Evolutionary conservation across 768 basidiomycete species (phyloP).

Genomic region (Amanita pallidorosea): DNA sequence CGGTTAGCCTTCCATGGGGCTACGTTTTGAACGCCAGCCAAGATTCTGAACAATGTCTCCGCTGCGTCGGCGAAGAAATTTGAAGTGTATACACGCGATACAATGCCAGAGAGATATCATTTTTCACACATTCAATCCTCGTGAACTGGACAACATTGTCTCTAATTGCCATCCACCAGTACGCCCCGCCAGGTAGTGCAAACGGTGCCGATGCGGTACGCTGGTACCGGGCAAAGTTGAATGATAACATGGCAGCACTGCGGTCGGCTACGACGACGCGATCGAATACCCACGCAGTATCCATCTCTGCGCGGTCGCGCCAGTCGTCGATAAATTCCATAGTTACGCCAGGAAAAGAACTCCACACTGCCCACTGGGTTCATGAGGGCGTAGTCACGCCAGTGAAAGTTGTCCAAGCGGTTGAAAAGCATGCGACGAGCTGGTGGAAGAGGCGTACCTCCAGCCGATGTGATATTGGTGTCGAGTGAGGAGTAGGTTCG

Average conservation of each 20-base stretch:
- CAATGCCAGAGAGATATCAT: conserved; percentile 78
- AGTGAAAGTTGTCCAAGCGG: conserved; percentile 62
- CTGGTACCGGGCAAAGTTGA: conserved; percentile 56
- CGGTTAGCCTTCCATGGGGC: conserved; percentile 85
- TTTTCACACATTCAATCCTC: conserved; percentile 52
- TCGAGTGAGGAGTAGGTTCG: conserved; percentile 81
- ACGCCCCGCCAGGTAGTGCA: conserved; percentile 55
- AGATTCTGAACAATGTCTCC: conserved; percentile 43
- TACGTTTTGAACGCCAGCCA: conserved; percentile 54
- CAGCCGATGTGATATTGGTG: conserved; percentile 49
- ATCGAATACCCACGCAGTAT: conserved; percentile 67
- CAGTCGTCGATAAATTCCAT: conserved; percentile 82
- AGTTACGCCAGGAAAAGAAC: conserved; percentile 68
- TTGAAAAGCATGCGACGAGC: conserved; percentile 70
- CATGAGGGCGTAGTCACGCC: conserved; percentile 89
- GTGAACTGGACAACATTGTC: conserved; percentile 65
- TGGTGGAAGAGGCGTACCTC: conserved; percentile 62
- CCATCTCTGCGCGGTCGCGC: conserved; percentile 65
- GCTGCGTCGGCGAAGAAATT: conserved; percentile 52
- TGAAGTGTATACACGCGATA: conserved; percentile 65
- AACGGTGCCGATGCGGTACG: conserved; percentile 72
- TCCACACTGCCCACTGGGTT: conserved; percentile 79
- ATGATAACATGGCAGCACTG: conserved; percentile 69
- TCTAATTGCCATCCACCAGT: conserved; percentile 82
- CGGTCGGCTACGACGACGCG: conserved; percentile 86